Evolutionary conservation across 2,329 filamentous ascomycete genomes (phyloP).

Genomic region (Huntiella savannae): DNA sequence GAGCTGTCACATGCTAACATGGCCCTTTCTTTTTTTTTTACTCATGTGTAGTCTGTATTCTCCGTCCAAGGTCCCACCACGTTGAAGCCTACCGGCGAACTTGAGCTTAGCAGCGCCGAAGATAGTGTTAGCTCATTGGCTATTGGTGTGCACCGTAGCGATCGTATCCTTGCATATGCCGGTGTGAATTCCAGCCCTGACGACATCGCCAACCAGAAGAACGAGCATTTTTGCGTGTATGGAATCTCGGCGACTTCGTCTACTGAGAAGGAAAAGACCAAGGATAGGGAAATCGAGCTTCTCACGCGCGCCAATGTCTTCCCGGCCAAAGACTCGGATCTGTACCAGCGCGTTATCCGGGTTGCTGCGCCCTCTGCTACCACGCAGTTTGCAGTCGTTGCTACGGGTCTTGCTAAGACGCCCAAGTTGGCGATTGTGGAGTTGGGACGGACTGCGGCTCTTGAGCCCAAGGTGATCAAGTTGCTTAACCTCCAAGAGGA

Average conservation of each 20-base stretch:
- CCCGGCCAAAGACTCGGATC: constrained; percentile 26
- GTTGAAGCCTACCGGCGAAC: constrained; percentile 46
- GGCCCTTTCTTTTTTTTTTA: not conserved
- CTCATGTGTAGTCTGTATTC: constrained; percentile 40
- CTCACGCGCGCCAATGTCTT: constrained; percentile 35
- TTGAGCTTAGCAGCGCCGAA: constrained; percentile 65
- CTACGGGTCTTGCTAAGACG: constrained; percentile 56
- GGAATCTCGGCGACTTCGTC: constrained; percentile 26
- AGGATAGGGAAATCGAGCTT: constrained; percentile 21
- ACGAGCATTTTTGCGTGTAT: constrained; percentile 69
- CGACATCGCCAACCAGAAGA: constrained; percentile 55
- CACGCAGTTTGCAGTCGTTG: constrained; percentile 54
- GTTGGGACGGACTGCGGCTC: constrained; percentile 31
- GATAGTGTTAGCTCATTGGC: constrained; percentile 77
- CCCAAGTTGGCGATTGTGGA: constrained; percentile 69
- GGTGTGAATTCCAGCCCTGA: constrained; percentile 67
- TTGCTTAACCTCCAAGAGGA: constrained; percentile 33
- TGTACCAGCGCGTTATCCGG: constrained; percentile 41
- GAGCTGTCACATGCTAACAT: not conserved
- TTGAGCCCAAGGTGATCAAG: constrained; percentile 26
- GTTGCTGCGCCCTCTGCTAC: constrained; percentile 31
- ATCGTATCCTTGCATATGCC: constrained; percentile 37
- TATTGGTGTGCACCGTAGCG: constrained; percentile 40
- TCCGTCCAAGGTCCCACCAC: constrained; percentile 48
- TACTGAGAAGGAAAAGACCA: constrained; percentile 5